Base-by-base conservation (phyloP, 257 asterid species). In the Solanum dulcamara region DNA sequence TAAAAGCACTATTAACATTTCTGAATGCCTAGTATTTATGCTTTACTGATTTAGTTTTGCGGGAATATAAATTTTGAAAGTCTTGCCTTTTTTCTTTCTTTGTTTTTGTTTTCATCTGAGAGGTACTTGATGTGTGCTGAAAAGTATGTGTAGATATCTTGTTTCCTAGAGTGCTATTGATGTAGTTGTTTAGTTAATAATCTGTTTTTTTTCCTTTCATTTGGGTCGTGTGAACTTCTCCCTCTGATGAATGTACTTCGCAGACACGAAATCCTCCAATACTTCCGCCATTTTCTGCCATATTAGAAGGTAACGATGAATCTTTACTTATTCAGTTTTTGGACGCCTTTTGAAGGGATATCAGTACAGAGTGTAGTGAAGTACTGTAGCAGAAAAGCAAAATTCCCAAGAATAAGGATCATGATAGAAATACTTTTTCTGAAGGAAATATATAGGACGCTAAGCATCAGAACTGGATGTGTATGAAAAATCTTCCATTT, bases 221-320 rank as follows among this genome's bases (percentile, higher is more conserved):
- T 81, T 80, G 72, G 35, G 71, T 37, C 6, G 8, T 51, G 28
- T 84, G 64, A 64, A 67, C 42, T 68, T 55, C 37, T 82, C 67
- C 32, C 38, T 83, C 72, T 77, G 77, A 28, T 38, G 37, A 14
- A 70, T 13, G 66, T 17, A 85, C 71, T 87, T 48, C 74, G 87
- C 97, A 96, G 99, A 94, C 97, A 33, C 96, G 98, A 81, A 86
- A 87, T 82, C 98, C 99, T 85, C 98, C 97, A 35, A 89, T 96
- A 86, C 93, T 94, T 70, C 99, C 99, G 84, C 94, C 98, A 37
- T 96, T 96, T 92, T 89, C 96, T 89, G 93, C 92, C 85, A 84
- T 96, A 86, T 86, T 93, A 26, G 89, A 89, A 91, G 98, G 99
- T 96, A 91, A 85, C 18, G 28, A 28, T 48, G 64, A 77, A 48